Percentiles rank a stretch among this genome's conserved stretches.
phyloP scores from a whole-genome alignment of 495 filamentous ascomycete genomes.

The Lentithecium fluviatile region DNA sequence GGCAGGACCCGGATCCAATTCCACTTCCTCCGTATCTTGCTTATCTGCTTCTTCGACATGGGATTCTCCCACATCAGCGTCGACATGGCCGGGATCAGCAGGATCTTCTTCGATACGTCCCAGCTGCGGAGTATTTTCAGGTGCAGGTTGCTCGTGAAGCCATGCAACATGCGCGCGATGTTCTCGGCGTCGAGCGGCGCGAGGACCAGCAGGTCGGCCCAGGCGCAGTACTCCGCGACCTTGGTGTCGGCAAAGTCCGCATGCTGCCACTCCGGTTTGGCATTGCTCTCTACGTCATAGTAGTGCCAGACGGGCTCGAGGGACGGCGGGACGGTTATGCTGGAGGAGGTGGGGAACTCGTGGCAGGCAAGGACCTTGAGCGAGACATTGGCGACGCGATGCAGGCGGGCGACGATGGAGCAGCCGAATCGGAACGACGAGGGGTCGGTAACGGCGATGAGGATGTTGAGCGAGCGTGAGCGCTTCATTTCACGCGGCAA shows the following conservation, averaged over 20 bases:
- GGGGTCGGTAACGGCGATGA: constrained; percentile 31
- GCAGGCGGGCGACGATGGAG: constrained; percentile 22
- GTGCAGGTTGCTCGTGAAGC: constrained; percentile 70
- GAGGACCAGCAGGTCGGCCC: constrained; percentile 82
- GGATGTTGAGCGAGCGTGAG: constrained; percentile 28
- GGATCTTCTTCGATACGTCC: constrained; percentile 78
- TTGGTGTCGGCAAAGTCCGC: constrained; percentile 34
- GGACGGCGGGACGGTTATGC: background rate
- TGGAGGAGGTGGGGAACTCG: constrained; percentile 3
- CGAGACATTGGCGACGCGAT: constrained; percentile 22
- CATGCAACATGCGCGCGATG: constrained; percentile 78
- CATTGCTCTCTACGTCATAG: constrained; percentile 15
- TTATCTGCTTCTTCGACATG: constrained; percentile 76
- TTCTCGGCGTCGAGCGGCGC: constrained; percentile 81
- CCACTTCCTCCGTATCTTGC: constrained; percentile 76
- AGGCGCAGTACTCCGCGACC: constrained; percentile 72
- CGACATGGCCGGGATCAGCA: constrained; percentile 81
- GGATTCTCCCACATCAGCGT: constrained; percentile 81
- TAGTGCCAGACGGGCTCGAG: constrained; percentile 18
- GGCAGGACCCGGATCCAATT: constrained; percentile 72
- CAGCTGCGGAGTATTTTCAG: constrained; percentile 74
- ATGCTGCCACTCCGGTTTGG: background rate
- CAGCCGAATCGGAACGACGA: constrained; percentile 26
- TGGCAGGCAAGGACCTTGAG: constrained; percentile 22
- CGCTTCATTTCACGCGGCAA: constrained; percentile 1